These are phyloP conservation scores for Coprinopsis marcescibilis DNA, from an alignment of 768 basidiomycete genomes.

Conservation along the genomic window DNA sequence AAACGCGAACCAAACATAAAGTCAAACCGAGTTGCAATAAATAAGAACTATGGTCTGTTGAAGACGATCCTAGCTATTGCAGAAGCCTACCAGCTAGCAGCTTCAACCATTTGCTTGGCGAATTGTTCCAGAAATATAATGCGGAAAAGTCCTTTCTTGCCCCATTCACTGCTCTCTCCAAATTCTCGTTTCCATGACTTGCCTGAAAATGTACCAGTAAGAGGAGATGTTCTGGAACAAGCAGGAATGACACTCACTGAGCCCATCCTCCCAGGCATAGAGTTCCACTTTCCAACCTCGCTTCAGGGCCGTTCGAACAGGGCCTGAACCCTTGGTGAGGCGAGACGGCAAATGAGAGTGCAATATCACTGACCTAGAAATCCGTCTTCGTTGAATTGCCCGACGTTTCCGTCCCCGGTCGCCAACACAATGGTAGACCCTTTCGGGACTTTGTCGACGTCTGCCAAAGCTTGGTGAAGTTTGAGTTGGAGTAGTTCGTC, in stretches of 20 bases:
- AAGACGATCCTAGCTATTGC: neutral
- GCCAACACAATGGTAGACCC: slow-evolving; percentile 84
- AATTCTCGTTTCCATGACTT: slow-evolving; percentile 73
- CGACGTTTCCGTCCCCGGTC: slow-evolving; percentile 89
- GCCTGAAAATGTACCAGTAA: slow-evolving; percentile 21
- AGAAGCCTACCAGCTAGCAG: slow-evolving; percentile 8
- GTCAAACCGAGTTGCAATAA: no score
- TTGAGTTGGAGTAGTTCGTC: slow-evolving; percentile 94
- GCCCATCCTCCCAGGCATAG: slow-evolving; percentile 84
- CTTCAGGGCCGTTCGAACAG: slow-evolving; percentile 78
- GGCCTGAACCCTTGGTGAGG: slow-evolving; percentile 30
- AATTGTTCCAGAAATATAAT: slow-evolving; percentile 67
- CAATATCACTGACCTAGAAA: slow-evolving; percentile 67
- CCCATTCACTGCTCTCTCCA: slow-evolving; percentile 52
- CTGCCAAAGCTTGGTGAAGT: slow-evolving; percentile 78
- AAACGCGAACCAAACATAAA: no score
- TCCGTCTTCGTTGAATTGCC: slow-evolving; percentile 90
- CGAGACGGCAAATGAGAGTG: no score
- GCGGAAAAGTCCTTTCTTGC: slow-evolving; percentile 40
- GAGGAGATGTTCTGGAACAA: neutral
- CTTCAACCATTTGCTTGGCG: slow-evolving; percentile 50
- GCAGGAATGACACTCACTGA: slow-evolving; percentile 45
- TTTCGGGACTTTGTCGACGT: slow-evolving; percentile 56
- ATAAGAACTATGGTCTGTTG: neutral
- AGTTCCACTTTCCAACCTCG: slow-evolving; percentile 94